Evolutionary conservation across 371 early-diverging fungal genomes (phyloP).

Genomic region (Mortierella polycephala): DNA sequence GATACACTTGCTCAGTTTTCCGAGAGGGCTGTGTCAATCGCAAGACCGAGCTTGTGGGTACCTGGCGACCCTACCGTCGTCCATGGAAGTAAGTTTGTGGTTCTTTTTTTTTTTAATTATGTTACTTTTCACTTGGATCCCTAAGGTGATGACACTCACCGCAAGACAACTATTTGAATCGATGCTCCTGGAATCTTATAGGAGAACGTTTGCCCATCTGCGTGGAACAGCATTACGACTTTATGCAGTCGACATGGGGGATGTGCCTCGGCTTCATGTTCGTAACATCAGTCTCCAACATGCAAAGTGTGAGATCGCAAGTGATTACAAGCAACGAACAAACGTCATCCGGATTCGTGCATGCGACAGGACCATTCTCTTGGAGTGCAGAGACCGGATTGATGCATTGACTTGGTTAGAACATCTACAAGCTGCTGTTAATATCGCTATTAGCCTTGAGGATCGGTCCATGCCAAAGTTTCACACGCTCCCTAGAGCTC

Average conservation of each 20-base stretch:
- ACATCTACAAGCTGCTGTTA: constrained; percentile 47
- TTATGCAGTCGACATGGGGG: constrained; percentile 49
- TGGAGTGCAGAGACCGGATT: constrained; percentile 50
- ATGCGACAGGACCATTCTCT: constrained; percentile 36
- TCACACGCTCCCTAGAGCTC: constrained; percentile 36
- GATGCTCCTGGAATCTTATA: neutral
- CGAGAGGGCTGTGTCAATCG: constrained; percentile 53
- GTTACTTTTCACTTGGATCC: neutral
- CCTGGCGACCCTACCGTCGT: constrained; percentile 48
- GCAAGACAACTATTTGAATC: neutral
- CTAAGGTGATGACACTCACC: neutral
- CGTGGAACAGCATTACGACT: constrained; percentile 49
- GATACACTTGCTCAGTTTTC: constrained; percentile 50
- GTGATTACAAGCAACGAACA: constrained; percentile 42
- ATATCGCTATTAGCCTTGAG: constrained; percentile 46
- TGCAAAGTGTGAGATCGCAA: constrained; percentile 46
- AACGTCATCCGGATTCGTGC: constrained; percentile 48
- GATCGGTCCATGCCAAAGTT: constrained; percentile 50
- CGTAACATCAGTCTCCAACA: constrained; percentile 50
- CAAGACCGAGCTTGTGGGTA: constrained; percentile 49
- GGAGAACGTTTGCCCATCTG: constrained; percentile 53
- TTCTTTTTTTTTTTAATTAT: constrained; percentile 2
- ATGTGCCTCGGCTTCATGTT: constrained; percentile 48
- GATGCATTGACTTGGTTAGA: constrained; percentile 52
- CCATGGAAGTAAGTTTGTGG: constrained; percentile 47